These are phyloP conservation scores for Colletotrichum musae DNA, from an alignment of 2,329 filamentous ascomycete species.

Conservation along the genomic window DNA sequence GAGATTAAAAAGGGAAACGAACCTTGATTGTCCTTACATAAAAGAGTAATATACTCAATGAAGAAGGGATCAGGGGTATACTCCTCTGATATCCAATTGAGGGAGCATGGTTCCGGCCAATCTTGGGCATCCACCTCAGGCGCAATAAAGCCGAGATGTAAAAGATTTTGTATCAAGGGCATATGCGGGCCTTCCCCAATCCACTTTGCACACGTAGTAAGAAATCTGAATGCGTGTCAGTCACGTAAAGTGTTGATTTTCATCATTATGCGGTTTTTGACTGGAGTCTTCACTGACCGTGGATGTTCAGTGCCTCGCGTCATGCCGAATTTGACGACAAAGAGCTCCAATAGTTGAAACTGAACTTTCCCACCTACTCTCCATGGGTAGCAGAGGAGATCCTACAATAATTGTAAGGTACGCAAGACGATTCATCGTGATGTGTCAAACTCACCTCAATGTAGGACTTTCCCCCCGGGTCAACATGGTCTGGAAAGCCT, in stretches of 20 bases:
- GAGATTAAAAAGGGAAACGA: too few species aligned
- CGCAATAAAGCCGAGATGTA: not conserved
- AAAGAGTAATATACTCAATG: not conserved
- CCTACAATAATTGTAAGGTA: fast-evolving
- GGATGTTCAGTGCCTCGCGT: not conserved
- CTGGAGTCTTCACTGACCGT: not conserved
- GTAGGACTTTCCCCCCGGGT: constrained; percentile 12
- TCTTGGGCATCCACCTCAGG: not conserved
- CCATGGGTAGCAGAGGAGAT: not conserved
- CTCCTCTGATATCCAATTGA: not conserved
- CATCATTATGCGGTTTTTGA: not conserved
- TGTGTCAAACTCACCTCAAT: constrained; percentile 5
- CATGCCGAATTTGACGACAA: constrained; percentile 3
- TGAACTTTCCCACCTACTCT: fast-evolving
- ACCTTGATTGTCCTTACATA: constrained; percentile 16
- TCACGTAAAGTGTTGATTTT: not conserved
- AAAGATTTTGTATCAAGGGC: fast-evolving
- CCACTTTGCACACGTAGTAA: not conserved
- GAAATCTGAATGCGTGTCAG: not conserved
- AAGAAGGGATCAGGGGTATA: not conserved
- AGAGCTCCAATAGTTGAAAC: not conserved
- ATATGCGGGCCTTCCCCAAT: constrained; percentile 21
- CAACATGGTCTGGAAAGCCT: not conserved
- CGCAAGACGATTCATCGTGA: too few species aligned
- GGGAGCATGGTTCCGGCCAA: constrained; percentile 4